These are phyloP conservation scores for Cyclotella sp. DNA, from an alignment of 108 stramenopile species.

Conservation along the genomic window DNA sequence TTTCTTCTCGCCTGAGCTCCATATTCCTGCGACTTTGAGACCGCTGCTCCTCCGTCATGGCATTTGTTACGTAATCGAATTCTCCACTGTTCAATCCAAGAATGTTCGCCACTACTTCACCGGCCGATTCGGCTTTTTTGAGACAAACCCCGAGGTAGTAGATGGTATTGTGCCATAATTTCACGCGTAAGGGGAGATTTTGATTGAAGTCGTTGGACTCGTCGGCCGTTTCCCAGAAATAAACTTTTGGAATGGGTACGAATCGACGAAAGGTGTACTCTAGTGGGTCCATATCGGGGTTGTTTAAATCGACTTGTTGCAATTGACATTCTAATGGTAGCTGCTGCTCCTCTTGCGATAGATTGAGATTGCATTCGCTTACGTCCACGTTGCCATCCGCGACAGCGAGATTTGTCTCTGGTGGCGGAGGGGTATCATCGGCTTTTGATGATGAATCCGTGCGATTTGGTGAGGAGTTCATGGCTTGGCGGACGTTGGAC, in stretches of 20 bases:
- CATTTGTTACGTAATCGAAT: constrained; percentile 61
- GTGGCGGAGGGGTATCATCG: too few relatives aligned
- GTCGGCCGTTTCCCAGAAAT: constrained; percentile 61
- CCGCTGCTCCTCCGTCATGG: constrained; percentile 63
- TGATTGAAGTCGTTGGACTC: constrained; percentile 39
- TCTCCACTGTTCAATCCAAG: constrained; percentile 51
- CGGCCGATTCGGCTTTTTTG: constrained; percentile 46
- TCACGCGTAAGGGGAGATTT: constrained; percentile 49
- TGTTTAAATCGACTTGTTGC: constrained; percentile 58
- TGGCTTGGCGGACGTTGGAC: too few relatives aligned
- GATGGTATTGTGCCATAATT: constrained; percentile 61
- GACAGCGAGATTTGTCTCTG: too few relatives aligned
- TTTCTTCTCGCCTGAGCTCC: constrained; percentile 26
- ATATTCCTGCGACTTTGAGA: constrained; percentile 28
- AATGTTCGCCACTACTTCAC: constrained; percentile 49
- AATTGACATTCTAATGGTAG: constrained; percentile 47
- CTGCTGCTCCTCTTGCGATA: constrained; percentile 1
- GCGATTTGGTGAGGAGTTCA: too few relatives aligned
- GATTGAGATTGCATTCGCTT: not conserved
- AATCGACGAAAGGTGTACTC: constrained; percentile 65
- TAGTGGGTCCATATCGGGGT: constrained; percentile 63
- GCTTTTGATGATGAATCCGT: too few relatives aligned
- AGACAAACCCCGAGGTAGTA: constrained; percentile 35
- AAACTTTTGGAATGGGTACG: constrained; percentile 62
- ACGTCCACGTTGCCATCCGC: too few relatives aligned